phyloP scores from a whole-genome alignment of 768 basidiomycete genomes.

The Omphalotus guepiniiformis region DNA sequence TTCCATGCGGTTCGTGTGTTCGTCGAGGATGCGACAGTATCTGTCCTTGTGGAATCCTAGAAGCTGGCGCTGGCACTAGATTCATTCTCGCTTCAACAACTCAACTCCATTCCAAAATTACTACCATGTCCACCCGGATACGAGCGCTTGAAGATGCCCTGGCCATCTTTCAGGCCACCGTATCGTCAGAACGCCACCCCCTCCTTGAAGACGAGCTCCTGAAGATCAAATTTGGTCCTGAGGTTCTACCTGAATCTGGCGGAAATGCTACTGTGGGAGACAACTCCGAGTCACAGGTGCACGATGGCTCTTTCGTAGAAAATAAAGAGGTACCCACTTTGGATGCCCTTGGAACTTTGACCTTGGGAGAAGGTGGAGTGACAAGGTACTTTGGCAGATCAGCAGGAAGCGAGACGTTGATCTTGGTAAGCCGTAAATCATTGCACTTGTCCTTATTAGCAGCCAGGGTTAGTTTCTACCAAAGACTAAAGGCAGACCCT shows the following conservation, averaged over 20 bases:
- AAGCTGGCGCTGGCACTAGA: slow-evolving; percentile 23
- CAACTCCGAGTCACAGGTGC: too few species aligned
- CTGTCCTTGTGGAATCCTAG: slow-evolving; percentile 49
- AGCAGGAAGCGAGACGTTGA: slow-evolving; percentile 23
- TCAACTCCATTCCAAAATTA: slow-evolving; percentile 60
- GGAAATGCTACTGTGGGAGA: too few species aligned
- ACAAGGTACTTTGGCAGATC: slow-evolving; percentile 63
- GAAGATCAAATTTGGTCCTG: slow-evolving; percentile 53
- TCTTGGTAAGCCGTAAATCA: slow-evolving; percentile 1
- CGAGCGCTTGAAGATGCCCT: slow-evolving; percentile 67
- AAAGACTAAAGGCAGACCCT: too few species aligned
- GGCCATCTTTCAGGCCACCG: slow-evolving; percentile 53
- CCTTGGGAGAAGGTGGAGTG: slow-evolving; percentile 55
- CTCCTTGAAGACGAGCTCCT: slow-evolving; percentile 51
- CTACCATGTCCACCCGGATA: slow-evolving; percentile 64
- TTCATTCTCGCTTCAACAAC: slow-evolving; percentile 66
- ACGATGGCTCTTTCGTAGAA: too few species aligned
- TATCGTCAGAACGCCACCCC: slow-evolving; percentile 57
- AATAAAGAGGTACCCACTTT: slow-evolving; percentile 25
- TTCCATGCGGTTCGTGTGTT: slow-evolving; percentile 47
- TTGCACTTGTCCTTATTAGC: too few species aligned
- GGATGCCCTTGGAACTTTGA: slow-evolving; percentile 61
- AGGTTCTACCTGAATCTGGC: slow-evolving; percentile 32
- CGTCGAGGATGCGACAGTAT: slow-evolving; percentile 62
- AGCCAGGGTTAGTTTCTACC: too few species aligned